Evolutionary conservation across 805 yeast species (phyloP), one percentile per base, ranked within the genome.

Genomic region (Tetrapisispora namnaoensis): DNA sequence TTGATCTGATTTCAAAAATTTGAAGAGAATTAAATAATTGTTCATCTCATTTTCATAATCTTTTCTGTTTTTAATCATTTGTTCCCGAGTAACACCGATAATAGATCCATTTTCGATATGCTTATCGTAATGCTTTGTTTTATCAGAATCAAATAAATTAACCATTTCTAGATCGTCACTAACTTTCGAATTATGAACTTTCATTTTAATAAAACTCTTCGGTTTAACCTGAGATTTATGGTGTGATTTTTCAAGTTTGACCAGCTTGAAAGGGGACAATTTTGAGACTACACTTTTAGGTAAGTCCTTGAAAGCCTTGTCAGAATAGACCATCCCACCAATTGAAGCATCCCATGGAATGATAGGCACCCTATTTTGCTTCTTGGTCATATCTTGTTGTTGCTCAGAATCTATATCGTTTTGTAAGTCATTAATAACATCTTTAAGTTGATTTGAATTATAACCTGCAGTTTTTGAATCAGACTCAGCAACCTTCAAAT

Each of bases 191-290:
- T 59, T 64, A 48, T 67, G 69, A 13, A 66, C 63, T 46, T 56
- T 62, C 57, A 67, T 53, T 16, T 51, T 55, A 4, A 66, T 61
- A 53, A 88, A 73, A 65, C 81, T 86, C 79, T 74, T 77, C 3
- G 27, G n/a, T 18, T 44, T 44, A 13, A 3, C 13, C 8, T 5
- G 8, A 13, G 28, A n/a, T 82, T 74, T 77, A 78, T 81, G 80
- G 70, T 81, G 76, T 65, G 77, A 75, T 81, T 83, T 75, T 80
- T 86, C 69, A 78, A 78, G 68, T 80, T 75, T 71, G 87, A 79
- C 51, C 42, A 65, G 48, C 47, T 56, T 58, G 52, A 68, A 71
- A 0, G 75, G 73, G 24, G 63, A 66, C 36, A 72, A 52, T 30
- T 59, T 59, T 14, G 57, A 55, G 0, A 72, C 70, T 8, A 70